Percentiles rank a stretch among this genome's conserved stretches.
phyloP scores from a whole-genome alignment of 1,284 basidiomycete genomes.

The Heterobasidion occidentale region DNA sequence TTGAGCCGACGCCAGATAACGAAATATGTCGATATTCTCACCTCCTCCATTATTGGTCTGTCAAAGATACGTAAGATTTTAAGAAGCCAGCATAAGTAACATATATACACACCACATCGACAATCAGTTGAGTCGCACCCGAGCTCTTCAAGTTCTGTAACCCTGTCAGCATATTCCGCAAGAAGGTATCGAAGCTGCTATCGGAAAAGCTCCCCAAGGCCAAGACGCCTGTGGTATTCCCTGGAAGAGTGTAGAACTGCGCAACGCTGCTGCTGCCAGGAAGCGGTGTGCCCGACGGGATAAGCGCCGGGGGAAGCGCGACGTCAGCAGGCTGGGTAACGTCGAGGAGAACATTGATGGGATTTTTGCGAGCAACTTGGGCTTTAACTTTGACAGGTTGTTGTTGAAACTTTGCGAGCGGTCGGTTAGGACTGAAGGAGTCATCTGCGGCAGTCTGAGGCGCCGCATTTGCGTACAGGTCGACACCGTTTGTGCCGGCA shows the following conservation, averaged over 20 bases:
- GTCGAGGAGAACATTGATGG: slow-evolving; percentile 43
- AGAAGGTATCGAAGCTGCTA: slow-evolving; percentile 30
- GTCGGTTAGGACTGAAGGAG: slow-evolving; percentile 8
- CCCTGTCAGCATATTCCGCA: slow-evolving; percentile 38
- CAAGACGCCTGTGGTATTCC: slow-evolving; percentile 49
- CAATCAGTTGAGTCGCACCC: slow-evolving; percentile 46
- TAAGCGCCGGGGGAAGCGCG: slow-evolving; percentile 37
- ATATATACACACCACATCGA: slow-evolving; percentile 37
- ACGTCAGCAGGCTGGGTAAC: slow-evolving; percentile 37
- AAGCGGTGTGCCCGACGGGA: slow-evolving; percentile 31
- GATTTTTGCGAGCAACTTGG: slow-evolving; percentile 28
- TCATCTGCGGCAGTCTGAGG: slow-evolving; percentile 4
- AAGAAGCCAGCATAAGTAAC: background rate
- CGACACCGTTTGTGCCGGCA: slow-evolving; percentile 41
- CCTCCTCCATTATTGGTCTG: slow-evolving; percentile 2
- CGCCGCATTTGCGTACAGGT: slow-evolving; percentile 24
- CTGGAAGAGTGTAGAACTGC: slow-evolving; percentile 47
- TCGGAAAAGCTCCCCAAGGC: slow-evolving; percentile 54
- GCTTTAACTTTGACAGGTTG: slow-evolving; percentile 29
- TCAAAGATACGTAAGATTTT: background rate
- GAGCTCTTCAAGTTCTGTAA: slow-evolving; percentile 37
- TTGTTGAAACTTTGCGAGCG: slow-evolving; percentile 36
- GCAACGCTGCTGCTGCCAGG: slow-evolving; percentile 41
- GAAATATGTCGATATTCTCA: background rate
- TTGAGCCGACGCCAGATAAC: background rate